These are phyloP conservation scores for Penium margaritaceum DNA, from an alignment of 139 green algal species.

Conservation along the genomic window DNA sequence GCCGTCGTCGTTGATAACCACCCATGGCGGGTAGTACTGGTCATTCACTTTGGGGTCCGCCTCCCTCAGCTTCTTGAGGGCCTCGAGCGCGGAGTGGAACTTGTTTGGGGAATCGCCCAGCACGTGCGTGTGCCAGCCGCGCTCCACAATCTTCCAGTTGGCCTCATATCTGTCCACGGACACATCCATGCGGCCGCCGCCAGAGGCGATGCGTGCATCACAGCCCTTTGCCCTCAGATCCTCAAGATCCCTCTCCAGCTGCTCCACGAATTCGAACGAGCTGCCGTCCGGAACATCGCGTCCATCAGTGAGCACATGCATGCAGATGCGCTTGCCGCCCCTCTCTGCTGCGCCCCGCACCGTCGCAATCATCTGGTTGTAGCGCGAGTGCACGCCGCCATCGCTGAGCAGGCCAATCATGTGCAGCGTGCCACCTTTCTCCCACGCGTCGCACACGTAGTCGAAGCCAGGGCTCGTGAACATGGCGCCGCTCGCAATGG, in stretches of 20 bases:
- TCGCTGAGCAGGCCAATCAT: slow-evolving; percentile 87
- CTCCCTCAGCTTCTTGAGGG: slow-evolving; percentile 63
- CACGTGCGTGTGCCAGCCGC: slow-evolving; percentile 82
- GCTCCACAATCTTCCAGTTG: slow-evolving; percentile 92
- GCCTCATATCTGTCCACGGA: slow-evolving; percentile 95
- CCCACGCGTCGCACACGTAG: slow-evolving; percentile 65
- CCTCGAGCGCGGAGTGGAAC: slow-evolving; percentile 70
- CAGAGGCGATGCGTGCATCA: slow-evolving; percentile 81
- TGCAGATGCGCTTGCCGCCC: slow-evolving; percentile 76
- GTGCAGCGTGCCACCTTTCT: slow-evolving; percentile 74
- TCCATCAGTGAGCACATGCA: slow-evolving; percentile 87
- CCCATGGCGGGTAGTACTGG: slow-evolving; percentile 50
- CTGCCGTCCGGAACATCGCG: slow-evolving; percentile 76
- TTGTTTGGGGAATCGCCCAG: slow-evolving; percentile 74
- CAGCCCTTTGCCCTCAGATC: slow-evolving; percentile 43
- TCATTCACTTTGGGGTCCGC: slow-evolving; percentile 47
- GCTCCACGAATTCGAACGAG: slow-evolving; percentile 63
- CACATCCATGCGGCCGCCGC: slow-evolving; percentile 85
- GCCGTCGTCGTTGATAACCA: slow-evolving; percentile 64
- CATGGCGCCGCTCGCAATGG: too few relatives aligned
- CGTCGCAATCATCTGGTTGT: slow-evolving; percentile 66
- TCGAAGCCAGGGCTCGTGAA: slow-evolving; percentile 79
- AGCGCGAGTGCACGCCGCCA: slow-evolving; percentile 85
- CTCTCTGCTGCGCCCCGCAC: slow-evolving; percentile 60
- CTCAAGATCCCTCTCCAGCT: slow-evolving; percentile 67